Conservation (phyloP, 192 early-diverging fungal genomes). For the Coemansia sp. region DNA sequence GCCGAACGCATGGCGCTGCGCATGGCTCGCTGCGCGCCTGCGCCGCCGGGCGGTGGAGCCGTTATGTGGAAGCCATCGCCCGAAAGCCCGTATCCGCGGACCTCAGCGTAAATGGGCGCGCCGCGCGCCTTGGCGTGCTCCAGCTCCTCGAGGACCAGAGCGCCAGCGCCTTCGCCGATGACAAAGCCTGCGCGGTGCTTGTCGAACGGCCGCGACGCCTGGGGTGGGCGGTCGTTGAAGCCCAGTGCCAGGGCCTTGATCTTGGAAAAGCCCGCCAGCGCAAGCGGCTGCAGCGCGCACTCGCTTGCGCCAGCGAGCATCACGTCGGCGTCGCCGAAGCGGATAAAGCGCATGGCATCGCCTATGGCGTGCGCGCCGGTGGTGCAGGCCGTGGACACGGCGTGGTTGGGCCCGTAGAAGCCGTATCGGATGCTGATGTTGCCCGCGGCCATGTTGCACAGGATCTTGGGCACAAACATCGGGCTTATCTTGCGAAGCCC, state of each 20-base stretch:
- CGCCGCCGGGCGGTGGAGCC: conserved; percentile 81
- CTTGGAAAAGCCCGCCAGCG: conserved; percentile 85
- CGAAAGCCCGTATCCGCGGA: conserved; percentile 87
- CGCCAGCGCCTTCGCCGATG: conserved; percentile 88
- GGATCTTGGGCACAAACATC: conserved; percentile 85
- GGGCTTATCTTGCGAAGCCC: conserved; percentile 80
- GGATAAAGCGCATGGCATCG: conserved; percentile 92
- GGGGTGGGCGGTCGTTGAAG: conserved; percentile 75
- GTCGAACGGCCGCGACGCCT: conserved; percentile 93
- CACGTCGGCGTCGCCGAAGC: conserved; percentile 89
- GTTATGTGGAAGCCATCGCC: conserved; percentile 94
- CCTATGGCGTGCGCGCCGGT: conserved; percentile 95
- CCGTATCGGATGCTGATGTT: conserved; percentile 89
- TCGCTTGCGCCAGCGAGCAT: conserved; percentile 94
- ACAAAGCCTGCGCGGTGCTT: conserved; percentile 85
- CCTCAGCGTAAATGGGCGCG: conserved; percentile 88
- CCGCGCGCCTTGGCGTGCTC: conserved; percentile 82
- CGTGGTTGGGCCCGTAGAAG: conserved; percentile 85
- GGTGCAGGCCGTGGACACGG: conserved; percentile 91
- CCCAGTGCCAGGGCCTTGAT: conserved; percentile 76
- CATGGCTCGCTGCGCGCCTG: conserved; percentile 89
- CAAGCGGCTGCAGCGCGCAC: conserved; percentile 78
- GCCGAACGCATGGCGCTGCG: conserved; percentile 68
- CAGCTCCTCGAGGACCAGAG: conserved; percentile 86
- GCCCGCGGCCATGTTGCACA: conserved; percentile 95